These are phyloP conservation scores for Dioszegia hungarica DNA, from an alignment of 768 basidiomycete species.

Conservation along the genomic window DNA sequence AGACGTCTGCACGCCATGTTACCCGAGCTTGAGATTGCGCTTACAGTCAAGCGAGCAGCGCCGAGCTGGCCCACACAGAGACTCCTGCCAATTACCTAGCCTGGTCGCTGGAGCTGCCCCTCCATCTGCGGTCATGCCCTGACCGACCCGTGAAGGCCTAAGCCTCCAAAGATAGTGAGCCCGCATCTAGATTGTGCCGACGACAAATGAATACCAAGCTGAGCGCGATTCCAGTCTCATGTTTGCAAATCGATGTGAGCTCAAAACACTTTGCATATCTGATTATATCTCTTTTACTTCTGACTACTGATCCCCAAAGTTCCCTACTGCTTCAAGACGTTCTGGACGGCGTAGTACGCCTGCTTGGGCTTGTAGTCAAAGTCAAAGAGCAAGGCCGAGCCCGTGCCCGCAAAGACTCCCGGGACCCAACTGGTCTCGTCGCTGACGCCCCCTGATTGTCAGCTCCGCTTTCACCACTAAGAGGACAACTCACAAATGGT, in stretches of 20 bases:
- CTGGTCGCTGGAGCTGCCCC: constrained; percentile 25
- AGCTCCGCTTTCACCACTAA: background rate
- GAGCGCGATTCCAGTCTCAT: no score
- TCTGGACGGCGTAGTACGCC: constrained; percentile 10
- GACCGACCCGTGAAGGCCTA: no score
- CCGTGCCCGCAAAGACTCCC: constrained; percentile 31
- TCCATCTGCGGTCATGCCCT: no score
- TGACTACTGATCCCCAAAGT: background rate
- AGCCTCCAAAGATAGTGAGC: no score
- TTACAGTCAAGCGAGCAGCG: constrained; percentile 20
- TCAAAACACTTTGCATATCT: no score
- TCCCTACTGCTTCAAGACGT: background rate
- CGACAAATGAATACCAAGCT: no score
- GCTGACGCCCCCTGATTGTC: constrained; percentile 20
- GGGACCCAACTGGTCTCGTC: constrained; percentile 34
- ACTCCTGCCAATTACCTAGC: constrained; percentile 35
- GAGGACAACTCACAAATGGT: constrained; percentile 20
- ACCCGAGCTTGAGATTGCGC: constrained; percentile 28
- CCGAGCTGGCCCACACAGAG: constrained; percentile 26
- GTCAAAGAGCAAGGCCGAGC: constrained; percentile 22
- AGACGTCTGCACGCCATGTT: background rate
- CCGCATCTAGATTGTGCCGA: no score
- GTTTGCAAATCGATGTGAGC: no score
- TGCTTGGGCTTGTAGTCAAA: constrained; percentile 32
- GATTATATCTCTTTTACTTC: background rate